These are phyloP conservation scores for Geranomyces variabilis DNA, from an alignment of 192 early-diverging fungal genomes.

Conservation along the genomic window DNA sequence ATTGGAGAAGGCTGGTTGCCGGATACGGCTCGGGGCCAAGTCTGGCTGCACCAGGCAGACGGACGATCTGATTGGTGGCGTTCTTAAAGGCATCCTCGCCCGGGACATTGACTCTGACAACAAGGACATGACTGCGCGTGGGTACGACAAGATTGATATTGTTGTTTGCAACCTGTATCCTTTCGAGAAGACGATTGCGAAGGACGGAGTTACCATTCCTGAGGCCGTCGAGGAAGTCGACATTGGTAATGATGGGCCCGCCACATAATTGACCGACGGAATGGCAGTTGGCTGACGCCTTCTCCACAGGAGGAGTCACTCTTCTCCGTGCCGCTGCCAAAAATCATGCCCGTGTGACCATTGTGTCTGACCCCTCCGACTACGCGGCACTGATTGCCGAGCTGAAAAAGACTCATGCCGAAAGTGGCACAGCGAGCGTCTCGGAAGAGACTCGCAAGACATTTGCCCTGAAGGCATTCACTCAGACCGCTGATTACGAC, in stretches of 20 bases:
- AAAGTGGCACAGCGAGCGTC: slow-evolving; percentile 57
- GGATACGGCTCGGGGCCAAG: too few relatives aligned
- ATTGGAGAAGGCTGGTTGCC: background rate
- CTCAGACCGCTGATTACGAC: slow-evolving; percentile 95
- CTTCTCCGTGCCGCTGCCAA: slow-evolving; percentile 97
- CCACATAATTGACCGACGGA: background rate
- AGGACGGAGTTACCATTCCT: slow-evolving; percentile 84
- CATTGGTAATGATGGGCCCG: slow-evolving; percentile 82
- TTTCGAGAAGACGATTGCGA: slow-evolving; percentile 92
- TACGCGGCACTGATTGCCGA: slow-evolving; percentile 80
- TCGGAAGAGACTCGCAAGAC: slow-evolving; percentile 72
- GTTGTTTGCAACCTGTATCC: slow-evolving; percentile 99
- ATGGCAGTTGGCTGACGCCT: too few relatives aligned
- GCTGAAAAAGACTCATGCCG: slow-evolving; percentile 51
- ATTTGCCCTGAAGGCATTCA: slow-evolving; percentile 94
- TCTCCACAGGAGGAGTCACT: slow-evolving; percentile 91
- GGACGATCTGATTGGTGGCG: too few relatives aligned
- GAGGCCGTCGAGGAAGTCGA: slow-evolving; percentile 98
- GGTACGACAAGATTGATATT: slow-evolving; percentile 91
- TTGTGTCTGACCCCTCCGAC: slow-evolving; percentile 91
- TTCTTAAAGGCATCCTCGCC: slow-evolving; percentile 72
- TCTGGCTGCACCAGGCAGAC: too few relatives aligned
- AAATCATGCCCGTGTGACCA: slow-evolving; percentile 94
- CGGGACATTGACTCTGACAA: slow-evolving; percentile 83
- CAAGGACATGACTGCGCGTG: slow-evolving; percentile 81